Evolutionary conservation across 2,329 filamentous ascomycete genomes (phyloP).

Genomic region (Alternaria incomplexa): DNA sequence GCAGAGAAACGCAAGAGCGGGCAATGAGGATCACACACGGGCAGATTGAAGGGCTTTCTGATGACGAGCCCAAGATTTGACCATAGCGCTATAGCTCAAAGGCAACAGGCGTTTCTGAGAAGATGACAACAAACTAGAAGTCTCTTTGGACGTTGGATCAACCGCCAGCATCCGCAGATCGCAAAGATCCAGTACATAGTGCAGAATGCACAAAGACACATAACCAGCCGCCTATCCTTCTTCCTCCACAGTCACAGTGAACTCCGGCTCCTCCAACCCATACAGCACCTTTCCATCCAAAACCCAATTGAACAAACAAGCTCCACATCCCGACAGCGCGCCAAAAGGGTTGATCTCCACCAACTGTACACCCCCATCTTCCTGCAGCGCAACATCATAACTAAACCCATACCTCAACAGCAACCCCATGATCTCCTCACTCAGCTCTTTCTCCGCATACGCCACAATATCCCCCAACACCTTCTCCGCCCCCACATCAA

Average conservation of each 20-base stretch:
- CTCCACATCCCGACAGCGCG: conserved; percentile 52
- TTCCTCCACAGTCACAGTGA: conserved; percentile 11
- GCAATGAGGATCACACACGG: too few relatives aligned
- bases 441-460: neutral
- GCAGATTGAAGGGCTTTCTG: neutral
- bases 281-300: conserved; percentile 49
- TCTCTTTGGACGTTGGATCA: too few relatives aligned
- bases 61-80: neutral
- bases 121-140: too few relatives aligned
- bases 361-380: conserved; percentile 37
- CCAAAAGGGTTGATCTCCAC: conserved; percentile 58
- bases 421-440: conserved; percentile 19
- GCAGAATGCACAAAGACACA: neutral
- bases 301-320: conserved; percentile 57
- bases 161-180: neutral
- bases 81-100: neutral
- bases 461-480: conserved; percentile 1
- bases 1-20: neutral
- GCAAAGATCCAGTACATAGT: neutral
- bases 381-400: conserved; percentile 53
- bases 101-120: neutral
- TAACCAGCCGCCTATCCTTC: too few relatives aligned
- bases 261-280: conserved; percentile 29
- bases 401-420: conserved; percentile 51
- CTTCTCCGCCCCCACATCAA: neutral